Evolutionary conservation across 1,284 basidiomycete genomes (phyloP), one percentile per base, ranked within the genome.

Genomic region (Marasmius tenuissimus): DNA sequence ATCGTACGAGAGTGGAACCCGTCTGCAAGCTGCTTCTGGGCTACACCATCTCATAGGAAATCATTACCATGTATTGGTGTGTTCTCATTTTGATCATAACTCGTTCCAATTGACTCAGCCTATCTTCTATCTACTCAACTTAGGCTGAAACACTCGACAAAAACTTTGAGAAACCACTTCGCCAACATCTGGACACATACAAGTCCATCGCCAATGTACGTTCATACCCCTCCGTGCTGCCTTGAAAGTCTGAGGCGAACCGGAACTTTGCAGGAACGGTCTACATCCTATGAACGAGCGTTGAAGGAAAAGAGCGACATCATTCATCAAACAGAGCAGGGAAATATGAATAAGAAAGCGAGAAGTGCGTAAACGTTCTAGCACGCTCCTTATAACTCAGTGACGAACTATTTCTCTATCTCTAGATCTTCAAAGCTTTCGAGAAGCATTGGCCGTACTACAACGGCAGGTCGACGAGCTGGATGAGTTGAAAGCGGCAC

Each of bases 41-140:
- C 78, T 97, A 57, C 94, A 97, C 74, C 93, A 95, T 74, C 85
- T 98, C 66, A 91, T 97, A 70, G 89, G 91, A 59, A 97, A 97
- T 74, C 94, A 97, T 69, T 94, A 93, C 83, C 93, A 95, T 73
- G 86, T 97, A 59, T 78, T 97, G 70, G 94, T 92, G 66, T 65
- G 86, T 73, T 47, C 45, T 18, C 18, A 53, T 63, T 61, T 12
- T 58, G 20, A 50, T 57, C 27, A 11, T 50, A 37, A 16, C 6
- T 45, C 56, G 39, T 50, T 20, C 27, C 16, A 47, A 38, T 10
- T 45, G 39, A 35, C 33, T 12, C 53, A 20, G 11, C 40, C 45
- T 39, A 18, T 39, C 39, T n/a, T 59, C 57, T 47, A 47, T 40
- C n/a, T 18, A 16, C 14, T 63, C 10, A 18, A n/a, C 61, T 8